Base-by-base conservation (phyloP, 2,329 filamentous ascomycete genomes). In the Rutstroemia sp. region DNA sequence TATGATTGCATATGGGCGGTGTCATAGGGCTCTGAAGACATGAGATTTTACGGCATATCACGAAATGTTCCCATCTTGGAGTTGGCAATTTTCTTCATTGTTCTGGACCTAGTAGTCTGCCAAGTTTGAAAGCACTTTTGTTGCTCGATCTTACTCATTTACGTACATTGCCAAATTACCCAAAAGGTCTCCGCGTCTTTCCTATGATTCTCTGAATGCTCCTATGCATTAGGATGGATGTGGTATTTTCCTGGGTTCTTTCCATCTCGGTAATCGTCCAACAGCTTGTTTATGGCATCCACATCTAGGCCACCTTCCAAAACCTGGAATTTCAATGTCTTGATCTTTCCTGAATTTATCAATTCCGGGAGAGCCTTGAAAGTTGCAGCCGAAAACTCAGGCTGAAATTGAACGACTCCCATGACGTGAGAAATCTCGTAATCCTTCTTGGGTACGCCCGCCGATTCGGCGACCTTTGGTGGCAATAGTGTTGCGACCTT, bases 231-330 rank as follows among this genome's bases (percentile, higher is more conserved):
- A 10, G 54, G 54, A 47, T 57, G 46, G 5, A 57, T n/a, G 23
- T 54, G 51, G 34, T 30, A 48, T 23, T 57, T 57, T 17, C 48
- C 51, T n/a, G 54, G 54, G 8, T 49, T 51, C 14, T 50, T 57
- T 5, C 56, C 56, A 44, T 46, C 56, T 19, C 39, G 50, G 27
- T 57, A 39, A 17, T 49, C 30, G 34, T 57, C 56, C 51, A 57
- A 23, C 17, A 51, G 4, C 14, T 54, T 50, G 39, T 57, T 57
- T 12, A 57, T 25, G 4, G 14, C 39, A 27, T 54, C 46, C 14
- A 27, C 56, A 54, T 55, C 21, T 45, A 57, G 46, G 19, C 51
- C 56, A 17, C 42, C 46, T n/a, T 54, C 19, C 3, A 57, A 4
- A 12, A 57, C 25, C 23, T 54, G 48, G 17, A 48, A 57, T 12